A percentile compares a stretch with the other conserved stretches of the same genome.
Evolutionary conservation across 2,329 filamentous ascomycete genomes (phyloP).

Genomic region (Aspergillus chevalieri): DNA sequence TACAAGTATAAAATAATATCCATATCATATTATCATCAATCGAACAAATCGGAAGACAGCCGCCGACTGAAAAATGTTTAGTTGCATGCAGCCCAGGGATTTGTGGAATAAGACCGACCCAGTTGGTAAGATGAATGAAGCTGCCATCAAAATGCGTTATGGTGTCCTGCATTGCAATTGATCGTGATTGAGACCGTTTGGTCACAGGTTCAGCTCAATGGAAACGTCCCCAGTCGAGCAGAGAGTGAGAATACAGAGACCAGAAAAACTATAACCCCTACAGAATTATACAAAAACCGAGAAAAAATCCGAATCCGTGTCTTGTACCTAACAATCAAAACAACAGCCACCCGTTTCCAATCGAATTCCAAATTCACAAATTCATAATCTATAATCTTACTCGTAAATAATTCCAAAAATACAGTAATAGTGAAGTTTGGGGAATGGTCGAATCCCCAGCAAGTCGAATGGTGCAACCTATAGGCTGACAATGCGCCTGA

Average conservation of each 20-base stretch:
- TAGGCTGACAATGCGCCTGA: not conserved
- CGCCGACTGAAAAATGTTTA: constrained; percentile 9
- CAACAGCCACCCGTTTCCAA: too few species aligned
- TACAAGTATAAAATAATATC: not conserved
- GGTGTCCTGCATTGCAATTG: constrained; percentile 1
- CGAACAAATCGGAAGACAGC: constrained; percentile 5
- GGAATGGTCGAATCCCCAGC: too few species aligned
- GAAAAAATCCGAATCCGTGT: too few species aligned
- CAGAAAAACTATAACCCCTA: too few species aligned
- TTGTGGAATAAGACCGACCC: constrained; percentile 4
- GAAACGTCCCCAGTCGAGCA: not conserved
- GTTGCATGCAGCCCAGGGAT: constrained; percentile 17
- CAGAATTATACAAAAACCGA: not conserved
- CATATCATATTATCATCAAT: constrained; percentile 2
- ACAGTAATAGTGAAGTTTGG: too few species aligned
- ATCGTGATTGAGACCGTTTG: constrained; percentile 9
- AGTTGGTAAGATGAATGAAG: not conserved
- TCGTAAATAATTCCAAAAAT: too few species aligned
- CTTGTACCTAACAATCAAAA: too few species aligned
- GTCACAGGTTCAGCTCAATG: not conserved
- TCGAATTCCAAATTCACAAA: too few species aligned
- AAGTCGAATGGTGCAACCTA: not conserved
- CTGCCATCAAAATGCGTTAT: constrained; percentile 4
- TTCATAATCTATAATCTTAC: too few species aligned
- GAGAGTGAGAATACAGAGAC: not conserved